A percentile compares a stretch with the other conserved stretches of the same genome.
phyloP scores from a whole-genome alignment of 306 rosid genomes.

The Dalbergia oliveri region DNA sequence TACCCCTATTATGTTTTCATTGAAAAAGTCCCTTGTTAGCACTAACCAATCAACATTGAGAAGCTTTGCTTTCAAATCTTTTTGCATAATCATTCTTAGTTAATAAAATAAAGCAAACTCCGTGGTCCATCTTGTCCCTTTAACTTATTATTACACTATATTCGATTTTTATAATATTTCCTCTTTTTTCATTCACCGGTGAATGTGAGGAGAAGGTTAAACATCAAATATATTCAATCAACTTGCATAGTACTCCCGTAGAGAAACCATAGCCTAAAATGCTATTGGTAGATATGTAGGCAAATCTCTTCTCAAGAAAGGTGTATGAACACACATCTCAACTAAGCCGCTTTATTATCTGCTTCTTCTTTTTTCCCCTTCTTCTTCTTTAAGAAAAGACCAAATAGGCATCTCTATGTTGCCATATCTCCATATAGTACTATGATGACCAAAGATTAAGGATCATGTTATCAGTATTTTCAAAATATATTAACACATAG shows the following conservation, averaged over 20 bases:
- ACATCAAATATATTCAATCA: neutral
- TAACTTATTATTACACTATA: constrained; percentile 15
- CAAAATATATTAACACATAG: neutral
- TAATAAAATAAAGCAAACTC: constrained; percentile 17
- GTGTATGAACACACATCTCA: constrained; percentile 2
- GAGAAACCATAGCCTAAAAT: neutral
- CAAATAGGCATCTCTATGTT: neutral
- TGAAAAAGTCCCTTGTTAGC: constrained; percentile 14
- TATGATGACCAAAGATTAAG: neutral
- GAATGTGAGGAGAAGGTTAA: neutral
- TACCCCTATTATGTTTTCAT: constrained; percentile 44
- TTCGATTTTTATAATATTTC: neutral
- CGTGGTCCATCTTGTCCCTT: constrained; percentile 29
- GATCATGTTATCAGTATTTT: neutral
- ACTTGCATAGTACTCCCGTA: neutral
- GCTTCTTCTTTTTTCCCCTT: neutral
- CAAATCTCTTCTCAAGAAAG: neutral
- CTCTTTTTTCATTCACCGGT: neutral
- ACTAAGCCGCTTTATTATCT: neutral
- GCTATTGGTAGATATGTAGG: neutral
- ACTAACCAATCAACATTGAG: constrained; percentile 31
- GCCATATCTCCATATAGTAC: neutral
- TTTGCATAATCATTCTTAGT: constrained; percentile 21
- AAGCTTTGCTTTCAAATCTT: constrained; percentile 42
- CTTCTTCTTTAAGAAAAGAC: constrained; percentile 2